A percentile compares a stretch with the other conserved stretches of the same genome.
These are phyloP conservation scores for Candida sanyaensis DNA, from an alignment of 1,139 yeast species.

Conservation along the genomic window DNA sequence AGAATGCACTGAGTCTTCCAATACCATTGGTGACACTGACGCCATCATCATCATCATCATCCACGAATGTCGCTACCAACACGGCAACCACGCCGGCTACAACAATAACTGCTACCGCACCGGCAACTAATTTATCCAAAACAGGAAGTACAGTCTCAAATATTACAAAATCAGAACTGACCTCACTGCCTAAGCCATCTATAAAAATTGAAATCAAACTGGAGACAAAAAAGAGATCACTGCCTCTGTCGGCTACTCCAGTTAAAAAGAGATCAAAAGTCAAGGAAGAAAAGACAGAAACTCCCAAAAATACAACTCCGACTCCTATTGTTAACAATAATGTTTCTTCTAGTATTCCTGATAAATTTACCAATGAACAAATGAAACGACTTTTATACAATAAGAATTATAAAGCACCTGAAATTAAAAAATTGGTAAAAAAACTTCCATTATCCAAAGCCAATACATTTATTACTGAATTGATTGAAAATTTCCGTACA, in stretches of 20 bases:
- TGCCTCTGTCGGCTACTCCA: not conserved
- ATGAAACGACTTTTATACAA: slow-evolving; percentile 21
- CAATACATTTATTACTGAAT: slow-evolving; percentile 3
- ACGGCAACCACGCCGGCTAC: too few species aligned
- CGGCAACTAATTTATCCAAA: not conserved
- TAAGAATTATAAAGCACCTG: slow-evolving; percentile 21
- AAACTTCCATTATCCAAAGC: slow-evolving; percentile 12
- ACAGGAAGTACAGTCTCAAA: not conserved
- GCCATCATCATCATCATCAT: too few species aligned
- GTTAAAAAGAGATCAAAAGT: not conserved
- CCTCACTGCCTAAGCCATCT: not conserved
- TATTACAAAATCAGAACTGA: not conserved
- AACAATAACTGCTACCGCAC: not conserved
- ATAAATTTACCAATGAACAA: slow-evolving; percentile 5
- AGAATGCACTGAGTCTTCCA: slow-evolving; percentile 3
- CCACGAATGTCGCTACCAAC: too few species aligned
- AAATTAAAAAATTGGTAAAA: slow-evolving; percentile 13
- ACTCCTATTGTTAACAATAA: not conserved
- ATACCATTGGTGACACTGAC: not conserved
- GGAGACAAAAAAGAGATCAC: slow-evolving; percentile 3
- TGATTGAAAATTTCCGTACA: slow-evolving; percentile 17
- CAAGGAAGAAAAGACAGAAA: slow-evolving; percentile 3
- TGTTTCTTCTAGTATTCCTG: not conserved
- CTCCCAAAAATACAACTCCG: not conserved
- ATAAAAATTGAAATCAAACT: slow-evolving; percentile 14